phyloP scores from a whole-genome alignment of 345 rosid genomes.

The Crucihimalaya himalaica region DNA sequence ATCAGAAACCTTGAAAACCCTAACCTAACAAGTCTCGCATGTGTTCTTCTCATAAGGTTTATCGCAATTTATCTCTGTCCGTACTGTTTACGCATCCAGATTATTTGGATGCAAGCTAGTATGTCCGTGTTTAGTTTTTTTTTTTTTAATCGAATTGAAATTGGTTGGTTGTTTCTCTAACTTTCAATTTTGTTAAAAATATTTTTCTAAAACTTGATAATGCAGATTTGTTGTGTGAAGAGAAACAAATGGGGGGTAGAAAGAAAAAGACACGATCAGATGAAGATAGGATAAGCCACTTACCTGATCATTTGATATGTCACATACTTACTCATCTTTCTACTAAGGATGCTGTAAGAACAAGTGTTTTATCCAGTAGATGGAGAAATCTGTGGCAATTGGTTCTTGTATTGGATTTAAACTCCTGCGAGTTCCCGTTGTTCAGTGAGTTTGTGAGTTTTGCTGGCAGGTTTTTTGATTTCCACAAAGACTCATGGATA shows the following conservation, averaged over 20 bases:
- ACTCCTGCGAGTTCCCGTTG: background rate
- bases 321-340: constrained; percentile 9
- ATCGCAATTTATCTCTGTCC: background rate
- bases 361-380: constrained; percentile 12
- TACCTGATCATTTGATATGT: constrained; percentile 16
- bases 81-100: too few relatives aligned
- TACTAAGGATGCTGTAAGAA: background rate
- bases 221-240: constrained; percentile 45
- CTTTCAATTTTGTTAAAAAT: too few relatives aligned
- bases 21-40: background rate
- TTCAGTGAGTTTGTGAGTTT: background rate
- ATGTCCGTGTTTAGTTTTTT: background rate
- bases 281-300: constrained; percentile 7
- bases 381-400: background rate
- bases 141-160: too few relatives aligned
- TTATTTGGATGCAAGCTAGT: too few relatives aligned
- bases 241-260: background rate
- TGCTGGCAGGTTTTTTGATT: background rate
- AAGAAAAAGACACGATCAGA: background rate
- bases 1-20: background rate
- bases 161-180: too few relatives aligned
- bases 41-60: background rate
- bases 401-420: background rate
- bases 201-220: constrained; percentile 1
- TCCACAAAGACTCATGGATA: background rate